Base-by-base conservation (phyloP, 768 basidiomycete species). In the Gymnopilus junonius region DNA sequence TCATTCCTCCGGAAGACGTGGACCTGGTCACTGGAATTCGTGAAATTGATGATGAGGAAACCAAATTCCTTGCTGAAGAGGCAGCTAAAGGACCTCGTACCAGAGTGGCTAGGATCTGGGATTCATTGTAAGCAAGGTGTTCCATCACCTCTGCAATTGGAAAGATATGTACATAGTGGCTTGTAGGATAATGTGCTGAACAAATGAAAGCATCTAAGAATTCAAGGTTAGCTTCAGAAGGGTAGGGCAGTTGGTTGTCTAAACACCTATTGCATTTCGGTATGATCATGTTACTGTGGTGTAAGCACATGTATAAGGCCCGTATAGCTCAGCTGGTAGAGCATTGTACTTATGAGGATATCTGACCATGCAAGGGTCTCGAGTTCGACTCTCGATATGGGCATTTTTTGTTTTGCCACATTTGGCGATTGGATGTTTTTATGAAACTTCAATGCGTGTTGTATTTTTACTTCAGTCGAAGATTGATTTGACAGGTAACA, bases 11-110 rank as follows among this genome's bases (percentile, higher is more conserved):
- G 4, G 74, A 78, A 34, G 78, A 86, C 58, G 85, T 88, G 46
- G 89, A 92, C 70, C 80, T 91, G 23, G 73, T 86, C 39, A 83
- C 83, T 8, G 87, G 87, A 17, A 79, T 87, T 65, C 75, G 80
- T 32, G 81, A 81, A 62, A 88, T 91, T 55, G 83, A 90, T 65
- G 86, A 87, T 46, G 88, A 87, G 68, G 88, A 91, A 72, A 77
- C 82, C 65, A 76, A 73, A 59, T 86, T 79, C 66, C 63, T 84
- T 62, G 79, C 74, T 25, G 75, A 80, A 56, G 78, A 88, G 65
- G 76, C 74, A 8, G 65, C 75, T 1, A 74, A 75, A 66, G 80
- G 80, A n/a, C 79, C 80, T 12, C 71, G 67, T 27, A 71, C 69
- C 31, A 55, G 70, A 17, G 40, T 72, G 7, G 57, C 62, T 42